phyloP scores from a whole-genome alignment of 768 basidiomycete species.

The Postia placenta region DNA sequence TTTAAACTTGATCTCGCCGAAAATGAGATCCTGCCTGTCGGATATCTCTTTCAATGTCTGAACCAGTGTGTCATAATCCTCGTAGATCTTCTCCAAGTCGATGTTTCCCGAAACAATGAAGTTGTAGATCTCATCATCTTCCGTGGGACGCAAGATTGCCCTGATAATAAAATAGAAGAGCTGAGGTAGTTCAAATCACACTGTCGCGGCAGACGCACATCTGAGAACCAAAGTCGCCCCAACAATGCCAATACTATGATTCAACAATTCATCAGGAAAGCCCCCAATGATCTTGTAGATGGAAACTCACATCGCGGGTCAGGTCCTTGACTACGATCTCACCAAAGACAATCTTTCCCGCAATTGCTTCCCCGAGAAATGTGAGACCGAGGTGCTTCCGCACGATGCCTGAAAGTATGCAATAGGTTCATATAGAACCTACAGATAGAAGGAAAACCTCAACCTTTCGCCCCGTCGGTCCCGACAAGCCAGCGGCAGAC shows the following conservation, averaged over 20 bases:
- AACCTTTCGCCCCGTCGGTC: constrained; percentile 35
- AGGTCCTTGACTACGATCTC: constrained; percentile 4
- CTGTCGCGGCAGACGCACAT: too few species aligned
- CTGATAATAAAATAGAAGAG: neutral
- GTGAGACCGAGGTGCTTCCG: constrained; percentile 5
- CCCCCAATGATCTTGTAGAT: neutral
- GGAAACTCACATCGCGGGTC: neutral
- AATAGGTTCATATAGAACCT: neutral
- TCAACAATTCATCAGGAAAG: constrained; percentile 6
- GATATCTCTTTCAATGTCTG: neutral
- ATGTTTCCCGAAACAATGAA: neutral
- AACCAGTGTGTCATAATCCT: neutral
- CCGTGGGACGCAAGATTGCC: constrained; percentile 1
- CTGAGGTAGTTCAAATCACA: neutral
- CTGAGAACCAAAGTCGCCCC: neutral
- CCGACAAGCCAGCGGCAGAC: constrained; percentile 32
- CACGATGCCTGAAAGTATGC: constrained; percentile 3
- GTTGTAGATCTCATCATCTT: neutral
- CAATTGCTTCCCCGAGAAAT: constrained; percentile 2
- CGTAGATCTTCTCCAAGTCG: neutral
- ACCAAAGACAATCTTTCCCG: neutral
- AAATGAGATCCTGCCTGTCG: neutral
- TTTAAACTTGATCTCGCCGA: constrained; percentile 1
- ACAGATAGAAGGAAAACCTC: neutral
- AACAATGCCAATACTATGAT: constrained; percentile 3